Evolutionary conservation across 305 asterid genomes (phyloP).

Genomic region (Solanum hybrid): DNA sequence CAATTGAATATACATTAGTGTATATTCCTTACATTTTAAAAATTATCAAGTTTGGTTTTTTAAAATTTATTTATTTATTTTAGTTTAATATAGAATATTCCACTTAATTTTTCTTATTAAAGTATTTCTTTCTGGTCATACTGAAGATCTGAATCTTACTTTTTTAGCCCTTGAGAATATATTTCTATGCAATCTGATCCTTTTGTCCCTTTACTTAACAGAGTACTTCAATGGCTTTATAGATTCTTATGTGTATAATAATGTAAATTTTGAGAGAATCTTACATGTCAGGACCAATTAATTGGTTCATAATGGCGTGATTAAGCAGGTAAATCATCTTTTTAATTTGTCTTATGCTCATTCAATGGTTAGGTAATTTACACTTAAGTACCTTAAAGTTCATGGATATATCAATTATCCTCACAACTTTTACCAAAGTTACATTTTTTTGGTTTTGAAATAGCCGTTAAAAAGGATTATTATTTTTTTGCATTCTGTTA

Average conservation of each 20-base stretch:
- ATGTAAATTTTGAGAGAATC: not conserved
- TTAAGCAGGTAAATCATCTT: not conserved
- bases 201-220: not conserved
- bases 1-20: not conserved
- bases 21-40: not conserved
- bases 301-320: not conserved
- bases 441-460: not conserved
- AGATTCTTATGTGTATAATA: not conserved
- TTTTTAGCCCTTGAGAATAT: not conserved
- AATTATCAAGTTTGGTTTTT: not conserved
- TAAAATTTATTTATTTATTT: not conserved
- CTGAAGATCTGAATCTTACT: not conserved
- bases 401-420: not conserved
- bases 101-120: not conserved
- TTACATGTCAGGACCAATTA: not conserved
- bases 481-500: not conserved
- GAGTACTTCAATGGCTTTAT: not conserved
- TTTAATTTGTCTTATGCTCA: not conserved
- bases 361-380: not conserved
- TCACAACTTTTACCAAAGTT: not conserved
- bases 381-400: not conserved
- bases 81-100: not conserved
- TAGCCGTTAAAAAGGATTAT: not conserved
- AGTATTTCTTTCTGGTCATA: not conserved
- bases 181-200: not conserved